Base-by-base conservation (phyloP, 148 eudicot genomes). In the Rhododendron molle region DNA sequence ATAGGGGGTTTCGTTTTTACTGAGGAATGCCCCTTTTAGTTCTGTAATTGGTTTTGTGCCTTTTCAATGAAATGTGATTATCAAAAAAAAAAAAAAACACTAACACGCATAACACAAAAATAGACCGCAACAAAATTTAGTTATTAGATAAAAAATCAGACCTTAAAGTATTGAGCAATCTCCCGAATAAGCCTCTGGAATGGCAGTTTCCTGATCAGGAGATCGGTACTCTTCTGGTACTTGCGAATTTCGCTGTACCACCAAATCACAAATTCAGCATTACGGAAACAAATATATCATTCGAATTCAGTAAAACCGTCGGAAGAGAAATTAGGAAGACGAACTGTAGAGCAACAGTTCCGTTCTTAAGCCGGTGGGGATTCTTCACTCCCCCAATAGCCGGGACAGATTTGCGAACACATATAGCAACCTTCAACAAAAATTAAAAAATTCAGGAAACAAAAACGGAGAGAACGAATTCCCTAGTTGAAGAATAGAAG, bases 351-450 rank as follows among this genome's bases (percentile, higher is more conserved):
- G 87, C 87, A 74, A 86, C 87, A 11, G 87, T 86, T 36, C 87
- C 87, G 11, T 81, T 85, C 15, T 85, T 73, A 85, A 73, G 82
- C 81, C 87, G 82, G 62, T 86, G 87, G 14, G 87, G 87, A 47
- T 74, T 86, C 81, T 86, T 86, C 85, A 86, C 87, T 73, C 85
- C 87, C 34, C 87, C 87, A 54, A 85, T 86, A 7, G 85, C 76
- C 20, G 87, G 87, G 10, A 81, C 81, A 56, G 87, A 72, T 78
- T 86, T 86, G 49, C 87, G 84, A 49, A 84, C 87, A 49, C 13
- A 7, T 44, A 7, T 2, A 9, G 52, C 52, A 81, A 84, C 87
- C 87, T 86, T 32, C 0, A 20, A 43, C 30, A 44, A 9, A 23
- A 23, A 8, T 2, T 2, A 60, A 60, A 23, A 23, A 7, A 18